A percentile compares a stretch with the other conserved stretches of the same genome.
These are phyloP conservation scores for Salvia miltiorrhiza DNA, from an alignment of 257 asterid species.

Conservation along the genomic window DNA sequence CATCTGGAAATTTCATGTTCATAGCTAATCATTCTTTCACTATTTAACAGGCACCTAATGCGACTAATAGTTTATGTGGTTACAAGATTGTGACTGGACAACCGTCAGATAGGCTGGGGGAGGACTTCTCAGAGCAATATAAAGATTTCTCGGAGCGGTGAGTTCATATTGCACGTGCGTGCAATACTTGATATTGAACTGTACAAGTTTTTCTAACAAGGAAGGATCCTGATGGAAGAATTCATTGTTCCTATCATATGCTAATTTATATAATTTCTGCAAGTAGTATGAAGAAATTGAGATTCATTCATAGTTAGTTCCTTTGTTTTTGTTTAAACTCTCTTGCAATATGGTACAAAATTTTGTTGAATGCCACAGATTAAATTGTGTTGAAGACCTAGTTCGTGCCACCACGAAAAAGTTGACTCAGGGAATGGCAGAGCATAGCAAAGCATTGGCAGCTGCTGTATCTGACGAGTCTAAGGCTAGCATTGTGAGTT, in stretches of 20 bases:
- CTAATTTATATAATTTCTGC: neutral
- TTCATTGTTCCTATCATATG: neutral
- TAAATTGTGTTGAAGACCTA: conserved; percentile 77
- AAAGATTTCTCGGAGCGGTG: conserved; percentile 82
- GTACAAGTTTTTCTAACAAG: neutral
- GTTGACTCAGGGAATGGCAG: conserved; percentile 74
- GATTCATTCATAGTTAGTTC: neutral
- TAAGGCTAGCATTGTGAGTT: conserved; percentile 73
- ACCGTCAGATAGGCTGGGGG: conserved; percentile 98
- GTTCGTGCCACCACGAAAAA: conserved; percentile 68
- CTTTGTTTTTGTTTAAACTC: neutral
- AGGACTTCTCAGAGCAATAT: conserved; percentile 77
- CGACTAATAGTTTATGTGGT: conserved; percentile 86
- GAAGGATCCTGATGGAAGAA: neutral
- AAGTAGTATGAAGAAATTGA: neutral
- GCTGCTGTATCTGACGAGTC: conserved; percentile 82
- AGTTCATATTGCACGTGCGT: conserved; percentile 19
- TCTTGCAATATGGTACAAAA: conserved; percentile 1
- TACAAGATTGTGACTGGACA: conserved; percentile 97
- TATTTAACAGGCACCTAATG: conserved; percentile 77
- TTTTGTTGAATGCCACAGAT: conserved; percentile 37
- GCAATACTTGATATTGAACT: neutral
- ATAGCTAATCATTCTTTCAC: conserved; percentile 21
- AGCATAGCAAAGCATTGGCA: conserved; percentile 54
- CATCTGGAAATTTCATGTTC: conserved; percentile 7